Evolutionary conservation across 2,329 filamentous ascomycete species (phyloP).

Genomic region (Neurospora crassa): DNA sequence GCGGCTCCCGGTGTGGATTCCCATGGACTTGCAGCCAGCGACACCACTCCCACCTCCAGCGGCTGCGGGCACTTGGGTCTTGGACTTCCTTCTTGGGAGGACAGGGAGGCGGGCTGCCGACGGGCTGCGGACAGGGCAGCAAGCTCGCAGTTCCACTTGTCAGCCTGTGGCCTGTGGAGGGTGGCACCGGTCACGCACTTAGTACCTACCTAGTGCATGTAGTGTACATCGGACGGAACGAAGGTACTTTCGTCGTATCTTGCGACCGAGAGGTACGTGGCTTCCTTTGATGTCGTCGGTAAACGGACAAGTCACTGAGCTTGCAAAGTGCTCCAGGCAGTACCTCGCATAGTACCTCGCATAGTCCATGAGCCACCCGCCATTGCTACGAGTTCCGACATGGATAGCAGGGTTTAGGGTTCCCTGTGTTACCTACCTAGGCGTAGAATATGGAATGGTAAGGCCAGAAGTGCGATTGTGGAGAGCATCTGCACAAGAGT

Average conservation of each 20-base stretch:
- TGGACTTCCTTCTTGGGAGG: background rate
- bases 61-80: background rate
- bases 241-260: background rate
- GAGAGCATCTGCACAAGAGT: background rate
- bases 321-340: background rate
- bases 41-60: background rate
- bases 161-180: background rate
- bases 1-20: background rate
- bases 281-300: accelerated
- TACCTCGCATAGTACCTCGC: background rate
- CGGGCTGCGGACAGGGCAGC: background rate
- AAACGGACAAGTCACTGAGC: background rate
- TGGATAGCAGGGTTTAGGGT: background rate
- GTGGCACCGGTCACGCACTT: background rate
- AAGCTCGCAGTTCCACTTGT: background rate
- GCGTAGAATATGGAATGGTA: background rate
- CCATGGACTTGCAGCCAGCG: background rate
- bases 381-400: background rate
- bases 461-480: background rate
- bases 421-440: background rate
- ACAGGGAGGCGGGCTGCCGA: background rate
- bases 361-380: background rate
- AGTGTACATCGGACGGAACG: background rate
- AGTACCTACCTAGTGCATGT: background rate
- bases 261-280: background rate